Evolutionary conservation across 1,284 basidiomycete genomes (phyloP), one percentile per base, ranked within the genome.

Genomic region (Sanghuangporus sanghuang): DNA sequence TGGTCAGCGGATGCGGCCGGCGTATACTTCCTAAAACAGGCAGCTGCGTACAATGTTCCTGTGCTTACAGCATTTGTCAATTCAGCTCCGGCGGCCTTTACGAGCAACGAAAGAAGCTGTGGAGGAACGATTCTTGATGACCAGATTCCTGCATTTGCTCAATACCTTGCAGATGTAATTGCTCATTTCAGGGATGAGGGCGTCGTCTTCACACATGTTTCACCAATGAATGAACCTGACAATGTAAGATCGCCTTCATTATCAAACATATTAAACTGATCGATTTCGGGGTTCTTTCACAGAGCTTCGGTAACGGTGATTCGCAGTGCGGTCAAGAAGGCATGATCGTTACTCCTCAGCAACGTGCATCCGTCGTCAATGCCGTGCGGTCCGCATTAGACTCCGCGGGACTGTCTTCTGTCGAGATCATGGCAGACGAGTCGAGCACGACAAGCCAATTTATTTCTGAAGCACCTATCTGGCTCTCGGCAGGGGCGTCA

Each of bases 311-410:
- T 53, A 66, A 57, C 58, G 64, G 62, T 57, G 49, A 64, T 23
- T 61, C 67, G 1, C 66, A 59, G n/a, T 73, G 72, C 59, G 69
- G 71, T 16, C 72, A 73, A 59, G 72, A 73, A 62, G 72, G 72
- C 21, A 73, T 73, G 72, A 64, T 69, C 50, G 72, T 73, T 53
- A 69, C 68, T 16, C 69, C 71, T 2, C 52, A 66, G 39, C 71
- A 73, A 61, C 71, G 72, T 50, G 71, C 70, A 11, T 59, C 68
- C 14, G 69, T 73, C 35, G 67, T 73, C 39, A 69, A 67, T 44
- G 66, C 68, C 27, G 64, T 72, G 3, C 67, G 69, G 12, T 49
- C 66, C 3, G 67, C 70, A 12, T 66, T 72, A 8, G 67, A 67
- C 54, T 59, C 66, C 39, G 65, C 69, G 16, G 64, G 62, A 12